phyloP scores from a whole-genome alignment of 139 green algal species.

The Spirogloea muscicola region DNA sequence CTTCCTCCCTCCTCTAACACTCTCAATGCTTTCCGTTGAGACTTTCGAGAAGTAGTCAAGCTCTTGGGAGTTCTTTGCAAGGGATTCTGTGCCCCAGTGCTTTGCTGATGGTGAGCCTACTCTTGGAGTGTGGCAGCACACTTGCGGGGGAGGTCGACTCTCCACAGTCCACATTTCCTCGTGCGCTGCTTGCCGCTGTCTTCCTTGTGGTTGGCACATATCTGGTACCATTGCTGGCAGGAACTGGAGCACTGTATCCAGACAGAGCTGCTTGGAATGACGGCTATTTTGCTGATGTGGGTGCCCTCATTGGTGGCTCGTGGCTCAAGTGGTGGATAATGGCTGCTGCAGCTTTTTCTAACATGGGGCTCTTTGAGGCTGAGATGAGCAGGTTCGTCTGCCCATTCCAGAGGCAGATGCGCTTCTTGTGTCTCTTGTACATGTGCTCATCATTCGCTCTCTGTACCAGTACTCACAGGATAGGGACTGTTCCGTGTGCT shows the following conservation, averaged over 20 bases:
- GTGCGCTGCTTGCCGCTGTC: constrained; percentile 67
- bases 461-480: too few species aligned
- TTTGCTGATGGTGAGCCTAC: too few species aligned
- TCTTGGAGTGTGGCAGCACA: constrained; percentile 65
- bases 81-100: background rate
- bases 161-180: constrained; percentile 70
- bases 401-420: too few species aligned
- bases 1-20: background rate
- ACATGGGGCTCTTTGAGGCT: constrained; percentile 88
- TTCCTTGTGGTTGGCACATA: constrained; percentile 66
- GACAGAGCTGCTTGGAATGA: constrained; percentile 64
- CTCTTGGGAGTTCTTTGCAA: background rate
- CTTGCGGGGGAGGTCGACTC: constrained; percentile 81
- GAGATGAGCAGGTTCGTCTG: constrained; percentile 81
- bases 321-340: constrained; percentile 82
- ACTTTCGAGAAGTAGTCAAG: background rate
- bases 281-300: constrained; percentile 69
- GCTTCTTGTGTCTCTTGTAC: too few species aligned
- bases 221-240: constrained; percentile 68
- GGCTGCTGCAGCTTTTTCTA: constrained; percentile 71
- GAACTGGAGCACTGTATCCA: constrained; percentile 60
- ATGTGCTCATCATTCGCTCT: too few species aligned
- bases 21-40: background rate
- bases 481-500: too few species aligned
- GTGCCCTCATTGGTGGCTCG: constrained; percentile 64